Conservation (phyloP, 306 rosid genomes). For the Oemleria cerasiformis region DNA sequence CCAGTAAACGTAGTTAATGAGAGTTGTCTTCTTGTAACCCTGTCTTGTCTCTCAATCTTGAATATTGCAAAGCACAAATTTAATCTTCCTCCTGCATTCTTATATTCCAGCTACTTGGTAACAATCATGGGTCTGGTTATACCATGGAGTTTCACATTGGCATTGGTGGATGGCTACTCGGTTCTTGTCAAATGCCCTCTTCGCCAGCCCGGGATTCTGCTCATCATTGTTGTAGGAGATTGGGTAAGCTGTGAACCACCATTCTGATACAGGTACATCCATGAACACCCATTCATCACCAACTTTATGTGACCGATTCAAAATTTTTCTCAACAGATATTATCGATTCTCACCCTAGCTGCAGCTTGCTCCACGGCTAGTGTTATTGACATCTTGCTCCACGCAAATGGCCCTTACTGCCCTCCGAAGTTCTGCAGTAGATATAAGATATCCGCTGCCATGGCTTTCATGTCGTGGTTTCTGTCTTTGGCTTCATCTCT, state of each 20-base stretch:
- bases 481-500: constrained; percentile 61
- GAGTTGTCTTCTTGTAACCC: not conserved
- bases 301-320: constrained; percentile 7
- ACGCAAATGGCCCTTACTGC: constrained; percentile 40
- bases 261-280: constrained; percentile 4
- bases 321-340: constrained; percentile 36
- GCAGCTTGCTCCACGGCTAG: constrained; percentile 81
- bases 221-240: constrained; percentile 69
- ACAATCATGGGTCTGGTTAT: constrained; percentile 86
- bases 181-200: constrained; percentile 63
- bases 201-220: constrained; percentile 66
- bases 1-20: not conserved
- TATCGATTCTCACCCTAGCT: constrained; percentile 69
- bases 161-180: constrained; percentile 80
- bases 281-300: not conserved
- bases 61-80: not conserved
- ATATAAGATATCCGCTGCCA: constrained; percentile 62
- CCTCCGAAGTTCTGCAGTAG: constrained; percentile 55
- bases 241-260: constrained; percentile 48
- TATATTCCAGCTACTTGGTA: constrained; percentile 61
- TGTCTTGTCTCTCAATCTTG: constrained; percentile 12
- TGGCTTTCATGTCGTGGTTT: constrained; percentile 80
- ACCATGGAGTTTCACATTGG: constrained; percentile 91
- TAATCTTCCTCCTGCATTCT: not conserved
- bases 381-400: constrained; percentile 62